Base-by-base conservation (phyloP, 2,329 filamentous ascomycete species). In the Drechslerella dactyloides region DNA sequence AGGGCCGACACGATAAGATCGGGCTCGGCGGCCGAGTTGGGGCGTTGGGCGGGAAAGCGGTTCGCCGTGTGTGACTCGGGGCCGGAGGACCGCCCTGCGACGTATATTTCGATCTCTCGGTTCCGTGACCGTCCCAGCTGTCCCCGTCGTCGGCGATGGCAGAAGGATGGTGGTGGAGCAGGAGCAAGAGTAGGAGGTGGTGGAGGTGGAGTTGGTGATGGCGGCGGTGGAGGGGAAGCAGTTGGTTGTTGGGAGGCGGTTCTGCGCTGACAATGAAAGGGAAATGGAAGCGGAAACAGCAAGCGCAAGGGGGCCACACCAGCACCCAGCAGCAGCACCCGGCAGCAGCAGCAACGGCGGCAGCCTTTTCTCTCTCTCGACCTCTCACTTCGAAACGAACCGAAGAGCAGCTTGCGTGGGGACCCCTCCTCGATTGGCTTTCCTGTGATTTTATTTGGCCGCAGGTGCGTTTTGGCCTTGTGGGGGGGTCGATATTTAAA, bases 241-340 rank as follows among this genome's bases (percentile, higher is more conserved):
- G 10, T 42, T 42, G 35, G 35, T 24, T 19, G 19, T 23, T 27
- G 53, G 53, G 44, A 27, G 33, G 21, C 3, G 27, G 27, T 8
- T 33, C 27, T 33, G 40, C 24, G 8, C 19, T 61, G 46, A 37
- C 46, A 27, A 17, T 42, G 57, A 46, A 27, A 51, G 21, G 56
- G 46, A 48, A 46, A 37, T 48, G 58, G 58, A 33, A 44, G 40
- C 48, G 35, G 33, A 27, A n/a, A 46, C 48, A 19, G 58, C 40
- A 42, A 40, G 21, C 35, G 17, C 48, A 35, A 21, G 57, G 30
- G 24, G 2, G 19, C 15, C 15, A 48, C 44, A 48, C n/a, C 19
- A 48, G 8, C 44, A 48, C 2, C 44, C 19, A 48, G n/a, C 44
- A 48, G 8, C 44, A 48, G 37, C 37, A 42, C 5, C 37, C 4